Evolutionary conservation across 1,139 yeast species (phyloP), one percentile per base, ranked within the genome.

Genomic region (Suhomyces anneliseae): DNA sequence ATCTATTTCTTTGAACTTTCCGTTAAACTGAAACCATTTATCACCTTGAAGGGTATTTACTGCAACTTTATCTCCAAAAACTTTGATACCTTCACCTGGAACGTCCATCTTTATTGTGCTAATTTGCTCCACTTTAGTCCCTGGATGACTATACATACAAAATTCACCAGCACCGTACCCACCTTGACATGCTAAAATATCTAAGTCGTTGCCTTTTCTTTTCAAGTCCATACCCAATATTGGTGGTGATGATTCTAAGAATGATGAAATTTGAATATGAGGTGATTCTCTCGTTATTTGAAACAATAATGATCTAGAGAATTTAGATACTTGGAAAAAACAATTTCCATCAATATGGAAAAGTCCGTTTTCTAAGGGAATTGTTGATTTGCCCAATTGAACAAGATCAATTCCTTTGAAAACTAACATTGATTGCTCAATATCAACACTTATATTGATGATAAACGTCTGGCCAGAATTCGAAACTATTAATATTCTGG

Each of bases 131-230:
- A 29, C 32, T 29, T 29, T 39, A 7, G n/a, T n/a, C 3, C 12
- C 34, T n/a, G 42, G 38, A 15, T 15, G 24, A 6, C 37, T 31
- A 34, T 34, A 39, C 12, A 38, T 33, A 6, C 62, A 53, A 36
- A 68, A 52, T 45, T 74, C 77, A 7, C 78, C 73, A 36, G 70
- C 65, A 24, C 66, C 64, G 49, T 68, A 65, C 2, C 77, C 74
- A 26, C 79, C 78, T 48, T 69, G 76, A 44, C 74, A 68, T 4
- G 66, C 50, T 27, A 64, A 55, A 8, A 72, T 15, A n/a, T 55
- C 55, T 3, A 46, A 37, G 6, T 29, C 14, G 24, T 46, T 45
- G 2, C 45, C 46, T 2, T 43, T 43, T 6, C 27, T 19, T 7
- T 39, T 37, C 3, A 52, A 36, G 19, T 58, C 56, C 11, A 72